A percentile compares a stretch with the other conserved stretches of the same genome.
These are phyloP conservation scores for Huntiella omanensis DNA, from an alignment of 2,329 filamentous ascomycete genomes.

Conservation along the genomic window DNA sequence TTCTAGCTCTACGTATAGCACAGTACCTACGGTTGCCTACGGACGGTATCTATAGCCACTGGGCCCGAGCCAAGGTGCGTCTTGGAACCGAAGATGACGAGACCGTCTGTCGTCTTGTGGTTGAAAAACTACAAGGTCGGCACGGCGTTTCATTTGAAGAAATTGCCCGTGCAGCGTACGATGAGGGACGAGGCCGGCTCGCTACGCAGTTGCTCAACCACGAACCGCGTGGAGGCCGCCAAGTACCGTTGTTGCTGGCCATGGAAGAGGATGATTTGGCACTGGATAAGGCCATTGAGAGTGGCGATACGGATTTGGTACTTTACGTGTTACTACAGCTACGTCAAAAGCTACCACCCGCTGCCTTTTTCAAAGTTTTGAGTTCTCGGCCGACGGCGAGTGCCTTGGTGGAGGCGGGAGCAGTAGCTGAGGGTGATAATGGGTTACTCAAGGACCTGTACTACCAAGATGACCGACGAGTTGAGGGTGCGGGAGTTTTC, in stretches of 20 bases:
- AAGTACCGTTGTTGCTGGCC: slow-evolving; percentile 77
- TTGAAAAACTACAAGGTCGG: slow-evolving; percentile 71
- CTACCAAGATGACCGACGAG: slow-evolving; percentile 84
- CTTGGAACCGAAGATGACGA: slow-evolving; percentile 73
- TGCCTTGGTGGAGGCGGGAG: slow-evolving; percentile 73
- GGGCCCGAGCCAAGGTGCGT: slow-evolving; percentile 88
- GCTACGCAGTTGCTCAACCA: slow-evolving; percentile 85
- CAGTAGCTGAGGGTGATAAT: slow-evolving; percentile 51
- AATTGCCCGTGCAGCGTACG: slow-evolving; percentile 81
- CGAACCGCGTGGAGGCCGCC: slow-evolving; percentile 84
- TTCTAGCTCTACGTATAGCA: slow-evolving; percentile 74
- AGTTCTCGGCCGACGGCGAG: slow-evolving; percentile 71
- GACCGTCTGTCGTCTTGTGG: slow-evolving; percentile 66
- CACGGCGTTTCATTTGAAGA: slow-evolving; percentile 89
- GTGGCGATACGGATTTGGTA: slow-evolving; percentile 85
- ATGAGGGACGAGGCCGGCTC: slow-evolving; percentile 75
- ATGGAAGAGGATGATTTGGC: slow-evolving; percentile 96
- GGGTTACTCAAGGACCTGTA: slow-evolving; percentile 82
- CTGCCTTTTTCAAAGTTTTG: slow-evolving; percentile 81
- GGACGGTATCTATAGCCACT: slow-evolving; percentile 86
- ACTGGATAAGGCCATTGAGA: slow-evolving; percentile 89
- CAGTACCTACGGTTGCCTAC: slow-evolving; percentile 72
- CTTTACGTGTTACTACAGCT: slow-evolving; percentile 73
- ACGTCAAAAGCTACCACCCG: slow-evolving; percentile 76
- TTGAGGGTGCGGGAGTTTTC: slow-evolving; percentile 77